Conservation (phyloP, 306 rosid species). For the Vigna nakashimae region DNA sequence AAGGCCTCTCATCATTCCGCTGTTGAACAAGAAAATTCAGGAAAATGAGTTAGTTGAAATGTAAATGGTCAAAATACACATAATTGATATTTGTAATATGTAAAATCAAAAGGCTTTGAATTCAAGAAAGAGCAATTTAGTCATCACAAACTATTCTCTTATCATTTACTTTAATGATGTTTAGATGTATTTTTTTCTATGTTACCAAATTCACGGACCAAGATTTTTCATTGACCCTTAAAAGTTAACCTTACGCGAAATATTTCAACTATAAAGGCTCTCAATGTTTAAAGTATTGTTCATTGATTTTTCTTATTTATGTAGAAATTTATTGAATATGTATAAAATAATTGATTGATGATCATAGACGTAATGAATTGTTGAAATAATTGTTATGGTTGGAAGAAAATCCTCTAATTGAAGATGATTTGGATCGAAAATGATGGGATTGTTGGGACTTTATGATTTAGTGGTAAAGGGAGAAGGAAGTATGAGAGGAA, state of each 20-base stretch:
- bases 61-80: slow-evolving; percentile 12
- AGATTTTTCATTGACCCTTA: neutral
- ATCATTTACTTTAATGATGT: neutral
- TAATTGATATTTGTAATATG: neutral
- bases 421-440: neutral
- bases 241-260: neutral
- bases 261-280: too few relatives aligned
- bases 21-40: neutral
- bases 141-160: neutral
- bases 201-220: neutral
- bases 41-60: neutral
- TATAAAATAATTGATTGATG: too few relatives aligned
- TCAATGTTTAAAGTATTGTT: neutral
- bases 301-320: neutral
- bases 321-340: too few relatives aligned
- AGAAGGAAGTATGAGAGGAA: neutral
- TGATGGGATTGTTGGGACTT: neutral
- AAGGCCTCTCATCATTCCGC: neutral
- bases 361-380: too few relatives aligned
- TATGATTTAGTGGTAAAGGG: neutral
- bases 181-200: neutral
- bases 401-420: too few relatives aligned
- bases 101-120: slow-evolving; percentile 4
- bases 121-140: neutral
- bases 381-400: too few relatives aligned